Conservation (phyloP, 1,284 basidiomycete genomes). For the Omphalotus olearius region DNA sequence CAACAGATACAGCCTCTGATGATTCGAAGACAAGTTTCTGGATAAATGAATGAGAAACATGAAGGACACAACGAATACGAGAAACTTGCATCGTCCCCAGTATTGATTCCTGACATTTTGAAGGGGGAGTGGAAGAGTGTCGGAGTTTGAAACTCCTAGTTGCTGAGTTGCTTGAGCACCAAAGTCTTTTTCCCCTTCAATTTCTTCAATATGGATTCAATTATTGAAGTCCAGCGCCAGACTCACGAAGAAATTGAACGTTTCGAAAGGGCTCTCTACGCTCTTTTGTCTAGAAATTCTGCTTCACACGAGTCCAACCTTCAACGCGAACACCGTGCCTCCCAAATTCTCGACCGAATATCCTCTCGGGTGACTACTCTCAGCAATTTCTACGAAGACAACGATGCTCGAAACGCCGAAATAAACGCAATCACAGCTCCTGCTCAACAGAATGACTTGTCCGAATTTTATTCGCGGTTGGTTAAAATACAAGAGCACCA, state of each 20-base stretch:
- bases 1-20: slow-evolving; percentile 88
- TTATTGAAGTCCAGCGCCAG: slow-evolving; percentile 89
- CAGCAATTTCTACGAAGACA: slow-evolving; percentile 71
- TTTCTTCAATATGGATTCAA: slow-evolving; percentile 70
- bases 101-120: slow-evolving; percentile 77
- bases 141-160: slow-evolving; percentile 52
- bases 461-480: slow-evolving; percentile 93
- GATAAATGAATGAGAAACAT: neutral
- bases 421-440: slow-evolving; percentile 57
- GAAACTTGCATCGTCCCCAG: slow-evolving; percentile 64
- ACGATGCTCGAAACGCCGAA: slow-evolving; percentile 59
- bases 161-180: neutral
- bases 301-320: slow-evolving; percentile 62
- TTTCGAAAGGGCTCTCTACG: slow-evolving; percentile 73
- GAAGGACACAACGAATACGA: slow-evolving; percentile 8
- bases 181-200: slow-evolving; percentile 2
- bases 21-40: slow-evolving; percentile 97
- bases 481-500: slow-evolving; percentile 95
- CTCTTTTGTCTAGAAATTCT: slow-evolving; percentile 61
- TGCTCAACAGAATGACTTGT: slow-evolving; percentile 67
- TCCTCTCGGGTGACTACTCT: slow-evolving; percentile 65
- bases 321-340: slow-evolving; percentile 83
- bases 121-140: slow-evolving; percentile 26
- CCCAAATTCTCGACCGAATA: slow-evolving; percentile 83
- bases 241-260: slow-evolving; percentile 95